These are phyloP conservation scores for Zygosaccharomyces gambellarensis DNA, from an alignment of 805 yeast species.

Conservation along the genomic window DNA sequence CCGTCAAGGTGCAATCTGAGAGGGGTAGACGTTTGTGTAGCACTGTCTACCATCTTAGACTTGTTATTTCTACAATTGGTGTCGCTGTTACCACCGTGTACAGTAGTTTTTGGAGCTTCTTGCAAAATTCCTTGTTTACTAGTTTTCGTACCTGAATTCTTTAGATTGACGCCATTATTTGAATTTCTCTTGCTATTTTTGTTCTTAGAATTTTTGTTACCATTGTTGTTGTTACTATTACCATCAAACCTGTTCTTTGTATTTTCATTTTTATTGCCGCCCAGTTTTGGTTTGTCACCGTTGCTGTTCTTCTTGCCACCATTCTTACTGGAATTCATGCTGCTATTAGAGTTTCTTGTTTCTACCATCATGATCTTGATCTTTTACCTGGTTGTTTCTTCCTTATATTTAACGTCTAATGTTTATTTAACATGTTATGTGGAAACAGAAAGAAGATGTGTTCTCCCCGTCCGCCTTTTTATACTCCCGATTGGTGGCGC, in stretches of 20 bases:
- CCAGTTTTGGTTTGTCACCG: background rate
- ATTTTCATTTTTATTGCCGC: constrained; percentile 2
- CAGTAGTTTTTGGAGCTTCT: background rate
- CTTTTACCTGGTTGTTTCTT: background rate
- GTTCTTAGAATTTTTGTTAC: background rate
- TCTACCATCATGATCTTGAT: background rate
- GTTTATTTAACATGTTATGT: background rate
- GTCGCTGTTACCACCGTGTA: background rate
- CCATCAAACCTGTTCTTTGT: background rate
- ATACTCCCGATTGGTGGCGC: background rate
- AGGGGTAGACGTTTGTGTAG: constrained; percentile 4
- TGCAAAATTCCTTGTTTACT: background rate
- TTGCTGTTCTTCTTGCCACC: background rate
- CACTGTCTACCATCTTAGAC: constrained; percentile 1
- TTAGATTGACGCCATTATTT: background rate
- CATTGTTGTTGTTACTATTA: background rate
- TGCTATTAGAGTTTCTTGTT: background rate
- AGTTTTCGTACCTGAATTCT: background rate
- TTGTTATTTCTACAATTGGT: background rate
- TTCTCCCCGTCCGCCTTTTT: background rate
- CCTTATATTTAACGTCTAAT: background rate
- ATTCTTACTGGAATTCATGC: background rate
- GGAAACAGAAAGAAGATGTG: background rate
- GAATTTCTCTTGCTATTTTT: background rate
- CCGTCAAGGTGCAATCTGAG: constrained; percentile 5